Percentiles rank a stretch among this genome's conserved stretches.
Evolutionary conservation across 345 rosid species (phyloP).

Genomic region (Brassica nigra): DNA sequence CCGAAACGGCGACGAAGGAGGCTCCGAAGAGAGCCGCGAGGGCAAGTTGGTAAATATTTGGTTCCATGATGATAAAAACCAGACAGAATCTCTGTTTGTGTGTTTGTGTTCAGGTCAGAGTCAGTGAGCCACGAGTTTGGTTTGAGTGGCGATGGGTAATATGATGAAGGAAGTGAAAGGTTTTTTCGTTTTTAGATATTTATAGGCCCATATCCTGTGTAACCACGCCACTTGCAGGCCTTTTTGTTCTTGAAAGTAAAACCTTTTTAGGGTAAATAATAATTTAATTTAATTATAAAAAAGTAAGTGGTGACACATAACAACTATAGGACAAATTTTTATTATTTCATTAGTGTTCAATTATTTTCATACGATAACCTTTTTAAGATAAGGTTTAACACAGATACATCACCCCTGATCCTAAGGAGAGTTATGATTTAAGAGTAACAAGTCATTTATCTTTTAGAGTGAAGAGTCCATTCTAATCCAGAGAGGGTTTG

Average conservation of each 20-base stretch:
- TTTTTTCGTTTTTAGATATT: constrained; percentile 24
- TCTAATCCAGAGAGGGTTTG: neutral
- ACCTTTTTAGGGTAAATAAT: neutral
- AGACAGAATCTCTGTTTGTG: neutral
- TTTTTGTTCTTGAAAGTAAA: constrained; percentile 14
- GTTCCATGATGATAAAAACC: constrained; percentile 50
- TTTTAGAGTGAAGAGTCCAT: neutral
- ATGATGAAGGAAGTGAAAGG: neutral
- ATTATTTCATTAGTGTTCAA: constrained; percentile 11
- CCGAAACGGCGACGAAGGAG: constrained; percentile 89
- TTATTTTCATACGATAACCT: constrained; percentile 22
- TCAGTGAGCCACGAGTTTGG: constrained; percentile 22
- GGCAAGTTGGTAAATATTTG: constrained; percentile 75
- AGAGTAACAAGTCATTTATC: neutral
- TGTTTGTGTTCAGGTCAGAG: constrained; percentile 23
- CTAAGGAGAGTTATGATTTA: neutral
- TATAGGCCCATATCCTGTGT: constrained; percentile 36
- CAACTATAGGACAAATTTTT: neutral
- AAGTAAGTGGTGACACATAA: neutral
- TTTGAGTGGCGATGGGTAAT: constrained; percentile 31
- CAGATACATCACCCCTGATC: neutral
- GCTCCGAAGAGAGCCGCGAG: constrained; percentile 99
- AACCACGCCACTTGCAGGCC: constrained; percentile 35
- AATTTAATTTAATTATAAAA: neutral
- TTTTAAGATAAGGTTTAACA: neutral